Evolutionary conservation across 1,139 yeast species (phyloP).

Genomic region (Geotrichum carabidarum): DNA sequence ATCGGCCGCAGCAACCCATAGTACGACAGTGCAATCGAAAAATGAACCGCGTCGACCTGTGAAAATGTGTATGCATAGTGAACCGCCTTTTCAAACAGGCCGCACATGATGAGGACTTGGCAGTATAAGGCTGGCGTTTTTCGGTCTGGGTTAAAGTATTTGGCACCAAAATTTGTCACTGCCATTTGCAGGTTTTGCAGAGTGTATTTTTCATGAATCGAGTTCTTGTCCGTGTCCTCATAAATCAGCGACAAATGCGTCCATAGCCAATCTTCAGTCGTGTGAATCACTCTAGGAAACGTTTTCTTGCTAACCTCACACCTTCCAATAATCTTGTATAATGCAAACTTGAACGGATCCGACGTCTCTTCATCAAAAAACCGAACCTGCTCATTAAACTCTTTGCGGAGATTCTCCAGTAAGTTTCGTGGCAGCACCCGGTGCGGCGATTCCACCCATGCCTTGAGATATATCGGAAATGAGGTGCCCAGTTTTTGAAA

Average conservation of each 20-base stretch:
- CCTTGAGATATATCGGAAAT: slow-evolving; percentile 73
- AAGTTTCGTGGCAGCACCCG: slow-evolving; percentile 59
- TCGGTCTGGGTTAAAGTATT: slow-evolving; percentile 58
- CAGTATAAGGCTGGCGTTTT: slow-evolving; percentile 66
- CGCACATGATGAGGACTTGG: slow-evolving; percentile 68
- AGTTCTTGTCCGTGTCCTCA: slow-evolving; percentile 46
- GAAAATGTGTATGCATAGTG: slow-evolving; percentile 60
- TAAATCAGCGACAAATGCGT: slow-evolving; percentile 73
- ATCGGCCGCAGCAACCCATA: slow-evolving; percentile 64
- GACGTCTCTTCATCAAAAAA: slow-evolving; percentile 50
- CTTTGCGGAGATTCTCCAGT: slow-evolving; percentile 66
- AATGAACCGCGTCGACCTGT: slow-evolving; percentile 85
- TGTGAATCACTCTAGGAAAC: slow-evolving; percentile 67
- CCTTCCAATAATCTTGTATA: slow-evolving; percentile 86
- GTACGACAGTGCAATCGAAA: slow-evolving; percentile 75
- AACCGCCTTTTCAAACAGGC: slow-evolving; percentile 78
- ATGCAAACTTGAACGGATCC: slow-evolving; percentile 88
- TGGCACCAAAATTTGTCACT: slow-evolving; percentile 67
- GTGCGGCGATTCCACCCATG: slow-evolving; percentile 58
- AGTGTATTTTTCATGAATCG: slow-evolving; percentile 67
- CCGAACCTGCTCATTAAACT: slow-evolving; percentile 80
- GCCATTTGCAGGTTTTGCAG: slow-evolving; percentile 65
- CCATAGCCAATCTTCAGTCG: slow-evolving; percentile 98
- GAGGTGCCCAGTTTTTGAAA: slow-evolving; percentile 81
- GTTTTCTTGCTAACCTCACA: slow-evolving; percentile 75